Evolutionary conservation across 768 basidiomycete species (phyloP), one percentile per base, ranked within the genome.

Genomic region (Peribolospora kevripleyi): DNA sequence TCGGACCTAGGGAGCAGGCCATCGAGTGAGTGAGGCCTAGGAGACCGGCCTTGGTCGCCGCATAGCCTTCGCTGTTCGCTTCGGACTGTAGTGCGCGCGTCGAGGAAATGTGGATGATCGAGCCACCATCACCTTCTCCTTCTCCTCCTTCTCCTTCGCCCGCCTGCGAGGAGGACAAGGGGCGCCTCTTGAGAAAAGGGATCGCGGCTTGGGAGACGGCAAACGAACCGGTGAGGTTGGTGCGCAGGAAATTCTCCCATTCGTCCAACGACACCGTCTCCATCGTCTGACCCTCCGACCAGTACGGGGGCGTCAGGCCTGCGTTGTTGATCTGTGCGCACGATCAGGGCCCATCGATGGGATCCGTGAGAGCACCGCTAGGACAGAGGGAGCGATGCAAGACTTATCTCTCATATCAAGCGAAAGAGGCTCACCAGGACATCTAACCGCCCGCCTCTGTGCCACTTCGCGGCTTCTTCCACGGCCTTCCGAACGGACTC

Each of bases 71-170:
- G 41, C 45, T 42, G 42, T 55, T 51, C 13, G 48, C 49, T 45
- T 55, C 55, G 42, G 49, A 25, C 47, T 51, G 48, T 42, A 51
- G 49, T 5, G 55, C 55, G 38, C 55, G 48, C 7, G 55, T 55
- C 3, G 55, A 55, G 8, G 40, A 13, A 39, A 55, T 55, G 48
- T 55, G 38, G 55, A 55, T 46, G 55, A 55, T 55, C 6, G 25
- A 40, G 11, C 49, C 55, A 48, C 13, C 46, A 8, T 10, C 52
- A 14, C 9, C 37, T 13, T 49, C 25, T 50, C n/a, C 42, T 41
- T 13, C 14, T 54, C 37, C 10, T 48, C 14, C 3, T 4, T 1
- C 38, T 45, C 8, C 5, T 37, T 7, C 10, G 14, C 25, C 25
- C 25, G 25, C 25, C 25, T 25, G 25, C 25, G 25, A 25, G 25